phyloP scores from a whole-genome alignment of 2,329 filamentous ascomycete genomes.

The Zymoseptoria tritici region DNA sequence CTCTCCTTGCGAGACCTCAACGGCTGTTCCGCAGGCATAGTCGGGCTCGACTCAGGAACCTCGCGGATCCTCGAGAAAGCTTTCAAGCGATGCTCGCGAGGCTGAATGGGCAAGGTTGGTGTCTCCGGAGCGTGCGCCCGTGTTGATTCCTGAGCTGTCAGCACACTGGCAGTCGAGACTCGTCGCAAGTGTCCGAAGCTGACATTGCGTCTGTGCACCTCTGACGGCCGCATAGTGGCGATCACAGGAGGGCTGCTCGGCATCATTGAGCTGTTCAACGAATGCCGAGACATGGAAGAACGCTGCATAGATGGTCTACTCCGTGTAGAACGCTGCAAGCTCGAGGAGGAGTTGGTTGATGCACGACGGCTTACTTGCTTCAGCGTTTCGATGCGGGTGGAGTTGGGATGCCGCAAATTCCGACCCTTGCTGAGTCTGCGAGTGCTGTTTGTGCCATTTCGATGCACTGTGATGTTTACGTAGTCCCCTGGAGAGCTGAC shows the following conservation, averaged over 20 bases:
- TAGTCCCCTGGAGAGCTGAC: conserved; percentile 48
- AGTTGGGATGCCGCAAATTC: conserved; percentile 36
- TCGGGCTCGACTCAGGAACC: conserved; percentile 24
- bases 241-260: conserved; percentile 43
- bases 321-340: conserved; percentile 23
- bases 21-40: conserved; percentile 22
- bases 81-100: conserved; percentile 18
- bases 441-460: conserved; percentile 34
- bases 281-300: conserved; percentile 32
- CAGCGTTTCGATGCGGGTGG: conserved; percentile 35
- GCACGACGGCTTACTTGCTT: conserved; percentile 22
- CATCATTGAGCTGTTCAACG: conserved; percentile 40
- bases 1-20: conserved; percentile 32
- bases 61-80: conserved; percentile 16
- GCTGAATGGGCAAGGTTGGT: conserved; percentile 20
- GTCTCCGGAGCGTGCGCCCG: conserved; percentile 19
- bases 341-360: conserved; percentile 30
- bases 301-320: conserved; percentile 29
- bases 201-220: conserved; percentile 52
- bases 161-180: conserved; percentile 36
- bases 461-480: conserved; percentile 63
- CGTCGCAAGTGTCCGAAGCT: conserved; percentile 53
- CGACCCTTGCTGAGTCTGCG: conserved; percentile 28
- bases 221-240: conserved; percentile 41
- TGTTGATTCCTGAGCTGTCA: conserved; percentile 29